phyloP scores from a whole-genome alignment of 2,329 filamentous ascomycete species.

The Pseudocercospora macadamiae region DNA sequence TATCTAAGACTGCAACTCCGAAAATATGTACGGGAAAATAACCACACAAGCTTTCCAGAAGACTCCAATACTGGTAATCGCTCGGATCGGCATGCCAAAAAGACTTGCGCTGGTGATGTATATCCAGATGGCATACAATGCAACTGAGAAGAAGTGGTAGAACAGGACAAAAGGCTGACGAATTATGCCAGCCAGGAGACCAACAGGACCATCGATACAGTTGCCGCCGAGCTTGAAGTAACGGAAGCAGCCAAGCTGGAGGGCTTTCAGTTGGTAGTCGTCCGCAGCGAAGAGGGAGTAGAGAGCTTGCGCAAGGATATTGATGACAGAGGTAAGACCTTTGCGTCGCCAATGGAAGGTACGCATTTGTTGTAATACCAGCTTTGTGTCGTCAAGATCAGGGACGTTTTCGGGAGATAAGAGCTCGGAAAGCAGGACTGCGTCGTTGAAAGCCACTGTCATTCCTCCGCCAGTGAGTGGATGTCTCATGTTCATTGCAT shows the following conservation, averaged over 20 bases:
- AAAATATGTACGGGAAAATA: constrained; percentile 56
- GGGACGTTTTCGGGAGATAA: constrained; percentile 71
- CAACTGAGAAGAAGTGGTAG: constrained; percentile 93
- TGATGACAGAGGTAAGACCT: constrained; percentile 81
- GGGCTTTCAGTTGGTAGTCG: constrained; percentile 72
- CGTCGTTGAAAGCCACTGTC: constrained; percentile 96
- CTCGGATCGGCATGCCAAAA: constrained; percentile 43
- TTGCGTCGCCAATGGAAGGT: constrained; percentile 89
- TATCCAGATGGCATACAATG: constrained; percentile 84
- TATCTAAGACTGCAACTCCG: constrained; percentile 33
- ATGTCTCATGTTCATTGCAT: constrained; percentile 99
- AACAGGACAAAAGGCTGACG: constrained; percentile 76
- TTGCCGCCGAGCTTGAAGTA: constrained; percentile 81
- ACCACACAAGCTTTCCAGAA: constrained; percentile 55
- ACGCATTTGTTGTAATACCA: constrained; percentile 69
- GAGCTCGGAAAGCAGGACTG: constrained; percentile 73
- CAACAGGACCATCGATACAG: constrained; percentile 76
- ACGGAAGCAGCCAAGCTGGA: constrained; percentile 87
- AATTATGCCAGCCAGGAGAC: constrained; percentile 80
- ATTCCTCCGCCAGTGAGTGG: constrained; percentile 95
- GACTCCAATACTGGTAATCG: constrained; percentile 48
- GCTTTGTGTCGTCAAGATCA: constrained; percentile 66
- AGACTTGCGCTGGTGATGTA: constrained; percentile 53
- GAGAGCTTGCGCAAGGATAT: constrained; percentile 93
- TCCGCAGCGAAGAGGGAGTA: constrained; percentile 90